A percentile compares a stretch with the other conserved stretches of the same genome.
phyloP scores from a whole-genome alignment of 2,329 filamentous ascomycete genomes.

The Zymoseptoria crescenta region DNA sequence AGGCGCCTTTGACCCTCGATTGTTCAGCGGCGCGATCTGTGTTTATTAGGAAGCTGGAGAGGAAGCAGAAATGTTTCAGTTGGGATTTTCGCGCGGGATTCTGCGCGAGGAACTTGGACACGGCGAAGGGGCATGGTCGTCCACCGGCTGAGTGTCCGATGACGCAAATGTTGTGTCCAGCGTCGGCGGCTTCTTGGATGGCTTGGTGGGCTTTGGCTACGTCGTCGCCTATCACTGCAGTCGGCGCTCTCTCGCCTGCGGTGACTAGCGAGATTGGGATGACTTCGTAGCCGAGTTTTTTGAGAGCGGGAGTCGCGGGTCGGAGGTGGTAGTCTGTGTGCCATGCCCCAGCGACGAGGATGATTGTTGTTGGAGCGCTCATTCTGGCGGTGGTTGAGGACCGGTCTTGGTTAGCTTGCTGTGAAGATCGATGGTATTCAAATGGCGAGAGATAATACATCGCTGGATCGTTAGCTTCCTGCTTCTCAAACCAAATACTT shows the following conservation, averaged over 20 bases:
- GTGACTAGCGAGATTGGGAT: background rate
- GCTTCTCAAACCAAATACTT: background rate
- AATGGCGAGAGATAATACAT: background rate
- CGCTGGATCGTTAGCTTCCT: background rate
- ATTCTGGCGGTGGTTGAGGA: background rate
- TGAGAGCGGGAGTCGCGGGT: background rate
- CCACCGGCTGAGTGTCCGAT: background rate
- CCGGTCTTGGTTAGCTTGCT: background rate
- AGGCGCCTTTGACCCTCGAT: too few species aligned
- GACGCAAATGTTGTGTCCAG: background rate
- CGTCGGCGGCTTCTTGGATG: background rate
- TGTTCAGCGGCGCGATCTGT: too few species aligned
- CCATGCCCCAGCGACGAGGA: background rate
- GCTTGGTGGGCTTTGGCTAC: background rate
- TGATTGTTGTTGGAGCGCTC: background rate
- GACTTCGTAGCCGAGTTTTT: background rate
- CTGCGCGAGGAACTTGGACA: too few species aligned
- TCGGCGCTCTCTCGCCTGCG: background rate
- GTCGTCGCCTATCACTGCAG: background rate
- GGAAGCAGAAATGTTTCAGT: too few species aligned
- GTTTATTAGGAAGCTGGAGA: too few species aligned
- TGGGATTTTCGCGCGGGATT: too few species aligned
- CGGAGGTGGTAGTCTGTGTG: background rate
- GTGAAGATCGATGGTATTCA: background rate
- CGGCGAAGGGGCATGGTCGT: too few species aligned